Evolutionary conservation across 2,329 filamentous ascomycete genomes (phyloP), one percentile per base, ranked within the genome.

Genomic region (Colletotrichum cereale): DNA sequence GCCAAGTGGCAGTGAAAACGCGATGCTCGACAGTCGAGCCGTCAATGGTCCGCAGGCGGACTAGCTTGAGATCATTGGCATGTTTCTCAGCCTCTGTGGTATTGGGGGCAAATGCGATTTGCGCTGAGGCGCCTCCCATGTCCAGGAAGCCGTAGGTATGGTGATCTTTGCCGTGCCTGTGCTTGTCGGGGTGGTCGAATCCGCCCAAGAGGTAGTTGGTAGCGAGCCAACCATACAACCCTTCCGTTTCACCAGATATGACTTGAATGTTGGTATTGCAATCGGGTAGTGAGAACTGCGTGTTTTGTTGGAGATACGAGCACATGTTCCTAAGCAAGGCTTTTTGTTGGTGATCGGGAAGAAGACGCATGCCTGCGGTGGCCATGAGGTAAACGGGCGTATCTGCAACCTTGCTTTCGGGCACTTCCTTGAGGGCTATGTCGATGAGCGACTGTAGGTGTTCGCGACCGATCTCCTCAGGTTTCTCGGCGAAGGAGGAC

Each of bases 31-130:
- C 83, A 0, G 91, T 82, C 1, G 89, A 86, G 12, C 96, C 96
- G 79, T 96, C 91, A 26, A 98, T 82, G 3, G 91, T 96, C 73
- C 97, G 90, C 83, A 99, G 84, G 60, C 96, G 91, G 70, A 99
- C 83, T 18, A 98, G 81, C 74, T 95, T 97, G 66, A 99, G 84
- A 79, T 98, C 95, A 73, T 98, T 89, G 0, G 94, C 92, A 80
- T 99, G 97, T 78, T 95, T 96, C 77, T 91, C 89, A 1, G 95
- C 91, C 80, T 99, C 96, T 1, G 96, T 98, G 5, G 88, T 84
- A 81, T 99, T 99, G 1, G 96, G 96, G 2, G 95, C 96, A 81
- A 99, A 99, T 0, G 97, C 96, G 78, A 99, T 98, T 82, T 99
- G 96, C 21, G 96, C 96, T 0, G 96, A 98, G 34, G 96, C 96